phyloP scores from a whole-genome alignment of 140 eudicot genomes.

The Erigeron philadelphicus region DNA sequence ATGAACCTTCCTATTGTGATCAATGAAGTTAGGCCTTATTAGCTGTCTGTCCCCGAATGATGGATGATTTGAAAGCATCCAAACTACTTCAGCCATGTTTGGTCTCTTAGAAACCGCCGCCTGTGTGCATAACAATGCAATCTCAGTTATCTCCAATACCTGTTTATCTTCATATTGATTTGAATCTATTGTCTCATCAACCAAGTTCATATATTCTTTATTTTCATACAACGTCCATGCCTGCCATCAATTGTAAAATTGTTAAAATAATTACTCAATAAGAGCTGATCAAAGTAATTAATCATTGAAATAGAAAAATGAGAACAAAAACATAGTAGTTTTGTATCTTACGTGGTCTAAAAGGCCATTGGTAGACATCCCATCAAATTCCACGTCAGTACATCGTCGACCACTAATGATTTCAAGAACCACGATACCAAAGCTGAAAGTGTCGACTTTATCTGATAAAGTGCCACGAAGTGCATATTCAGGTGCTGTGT shows the following conservation, averaged over 20 bases:
- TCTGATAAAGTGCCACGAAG: too few relatives aligned
- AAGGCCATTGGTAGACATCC: constrained; percentile 26
- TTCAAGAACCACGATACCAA: constrained; percentile 23
- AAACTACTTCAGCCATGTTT: background rate
- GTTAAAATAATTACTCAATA: too few relatives aligned
- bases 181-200: background rate
- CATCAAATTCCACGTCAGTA: constrained; percentile 7
- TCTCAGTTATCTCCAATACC: background rate
- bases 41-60: background rate
- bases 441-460: too few relatives aligned
- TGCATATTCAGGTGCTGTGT: constrained; percentile 23
- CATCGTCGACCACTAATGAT: constrained; percentile 27
- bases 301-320: background rate
- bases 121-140: background rate
- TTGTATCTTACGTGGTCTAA: constrained; percentile 33
- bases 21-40: background rate
- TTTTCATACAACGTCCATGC: background rate
- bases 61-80: background rate
- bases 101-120: background rate
- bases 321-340: background rate
- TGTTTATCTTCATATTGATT: background rate
- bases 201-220: background rate
- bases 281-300: too few relatives aligned
- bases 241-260: background rate
- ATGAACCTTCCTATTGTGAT: background rate